Evolutionary conservation across 2,329 filamentous ascomycete species (phyloP).

Genomic region (Clonostachys solani): DNA sequence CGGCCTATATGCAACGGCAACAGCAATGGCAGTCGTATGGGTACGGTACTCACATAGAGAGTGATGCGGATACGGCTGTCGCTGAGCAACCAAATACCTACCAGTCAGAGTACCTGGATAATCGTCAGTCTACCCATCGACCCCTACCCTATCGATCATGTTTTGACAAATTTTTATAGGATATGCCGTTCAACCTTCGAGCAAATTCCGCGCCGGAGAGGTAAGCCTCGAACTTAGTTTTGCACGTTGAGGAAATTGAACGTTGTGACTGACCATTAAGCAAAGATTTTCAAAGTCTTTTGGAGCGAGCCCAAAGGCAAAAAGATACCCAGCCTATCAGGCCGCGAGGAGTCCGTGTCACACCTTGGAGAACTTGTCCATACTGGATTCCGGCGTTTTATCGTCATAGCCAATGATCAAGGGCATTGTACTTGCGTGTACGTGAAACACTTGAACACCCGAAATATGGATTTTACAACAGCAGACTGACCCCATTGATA

Average conservation of each 20-base stretch:
- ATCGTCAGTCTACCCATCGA: conserved; percentile 19
- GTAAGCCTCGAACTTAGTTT: conserved; percentile 14
- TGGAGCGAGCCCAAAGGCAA: conserved; percentile 48
- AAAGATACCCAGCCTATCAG: conserved; percentile 21
- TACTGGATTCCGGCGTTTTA: conserved; percentile 47
- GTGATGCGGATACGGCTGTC: conserved; percentile 1
- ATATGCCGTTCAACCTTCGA: conserved; percentile 31
- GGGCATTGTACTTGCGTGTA: conserved; percentile 55
- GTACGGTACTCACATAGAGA: neutral
- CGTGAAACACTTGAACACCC: conserved; percentile 12
- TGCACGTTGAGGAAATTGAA: neutral
- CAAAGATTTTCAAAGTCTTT: conserved; percentile 49
- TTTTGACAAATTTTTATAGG: conserved; percentile 17
- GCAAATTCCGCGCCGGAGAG: conserved; percentile 33
- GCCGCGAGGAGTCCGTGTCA: conserved; percentile 25
- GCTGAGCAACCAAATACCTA: neutral
- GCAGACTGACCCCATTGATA: conserved; percentile 13
- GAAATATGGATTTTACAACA: neutral
- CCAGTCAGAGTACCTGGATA: conserved; percentile 21
- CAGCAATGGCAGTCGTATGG: neutral
- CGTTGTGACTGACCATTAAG: neutral
- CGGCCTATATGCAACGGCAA: no score
- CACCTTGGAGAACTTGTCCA: conserved; percentile 25
- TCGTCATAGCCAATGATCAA: conserved; percentile 45
- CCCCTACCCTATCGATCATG: neutral